Conservation (phyloP, 345 rosid genomes). For the Citrus inodora region DNA sequence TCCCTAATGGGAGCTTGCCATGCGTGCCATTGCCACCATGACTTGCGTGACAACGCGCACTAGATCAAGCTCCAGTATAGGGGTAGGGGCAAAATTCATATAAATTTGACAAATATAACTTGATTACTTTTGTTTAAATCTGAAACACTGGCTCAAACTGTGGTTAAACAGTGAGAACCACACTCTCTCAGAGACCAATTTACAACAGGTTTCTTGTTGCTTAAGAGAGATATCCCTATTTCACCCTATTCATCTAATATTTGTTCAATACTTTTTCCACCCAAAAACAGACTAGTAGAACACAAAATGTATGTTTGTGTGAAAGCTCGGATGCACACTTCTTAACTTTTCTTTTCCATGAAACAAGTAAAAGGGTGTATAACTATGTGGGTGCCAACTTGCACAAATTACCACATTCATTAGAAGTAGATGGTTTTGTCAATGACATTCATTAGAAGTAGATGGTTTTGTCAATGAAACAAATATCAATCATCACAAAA, state of each 20-base stretch:
- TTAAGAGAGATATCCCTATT: background rate
- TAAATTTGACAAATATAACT: background rate
- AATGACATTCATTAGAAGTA: background rate
- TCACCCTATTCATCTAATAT: background rate
- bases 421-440: background rate
- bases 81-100: background rate
- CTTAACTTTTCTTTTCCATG: background rate
- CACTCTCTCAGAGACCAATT: background rate
- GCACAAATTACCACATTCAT: too few species aligned
- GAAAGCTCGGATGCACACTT: background rate
- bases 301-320: background rate
- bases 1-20: too few species aligned
- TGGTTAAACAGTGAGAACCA: background rate
- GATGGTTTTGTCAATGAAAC: background rate
- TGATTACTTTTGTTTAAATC: background rate
- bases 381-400: too few species aligned
- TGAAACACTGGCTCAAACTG: background rate
- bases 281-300: background rate
- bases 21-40: too few species aligned
- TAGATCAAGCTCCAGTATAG: too few species aligned
- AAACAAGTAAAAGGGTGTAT: background rate
- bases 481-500: background rate
- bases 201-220: background rate
- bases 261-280: background rate
- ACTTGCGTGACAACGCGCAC: too few species aligned